phyloP scores from a whole-genome alignment of 2,329 filamentous ascomycete genomes.

The Claviceps humidiphila region DNA sequence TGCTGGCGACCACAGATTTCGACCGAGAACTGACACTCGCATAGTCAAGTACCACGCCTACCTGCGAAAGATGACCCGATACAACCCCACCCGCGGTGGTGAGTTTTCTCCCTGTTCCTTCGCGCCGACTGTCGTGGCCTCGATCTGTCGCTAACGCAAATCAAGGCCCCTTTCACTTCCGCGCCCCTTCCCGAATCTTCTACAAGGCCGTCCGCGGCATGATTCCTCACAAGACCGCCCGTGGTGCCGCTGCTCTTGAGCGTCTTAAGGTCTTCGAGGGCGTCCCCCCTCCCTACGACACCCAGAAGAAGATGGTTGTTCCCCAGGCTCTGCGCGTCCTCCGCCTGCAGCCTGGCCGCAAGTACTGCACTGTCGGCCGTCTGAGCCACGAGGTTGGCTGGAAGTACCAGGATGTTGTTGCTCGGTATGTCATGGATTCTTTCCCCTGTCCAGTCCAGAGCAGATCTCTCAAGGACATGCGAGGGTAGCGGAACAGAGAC shows the following conservation, averaged over 20 bases:
- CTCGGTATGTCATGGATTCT: constrained; percentile 50
- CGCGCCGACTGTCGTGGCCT: constrained; percentile 13
- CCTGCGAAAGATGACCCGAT: constrained; percentile 99
- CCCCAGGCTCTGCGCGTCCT: constrained; percentile 95
- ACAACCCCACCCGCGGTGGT: constrained; percentile 98
- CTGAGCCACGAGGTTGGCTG: constrained; percentile 98
- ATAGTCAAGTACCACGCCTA: constrained; percentile 99
- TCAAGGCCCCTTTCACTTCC: constrained; percentile 97
- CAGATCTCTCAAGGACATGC: not conserved
- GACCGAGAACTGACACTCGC: constrained; percentile 31
- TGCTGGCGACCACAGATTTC: constrained; percentile 1
- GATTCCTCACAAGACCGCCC: constrained; percentile 99
- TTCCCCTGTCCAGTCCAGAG: not conserved
- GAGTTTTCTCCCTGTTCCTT: constrained; percentile 27
- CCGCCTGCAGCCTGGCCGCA: constrained; percentile 95
- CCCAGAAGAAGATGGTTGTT: constrained; percentile 99
- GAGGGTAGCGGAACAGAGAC: not conserved
- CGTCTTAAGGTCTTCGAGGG: constrained; percentile 99
- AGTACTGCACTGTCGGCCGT: constrained; percentile 99
- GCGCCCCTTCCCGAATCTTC: constrained; percentile 97
- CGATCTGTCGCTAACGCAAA: constrained; percentile 13
- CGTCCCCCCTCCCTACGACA: constrained; percentile 97
- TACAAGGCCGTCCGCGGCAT: constrained; percentile 99
- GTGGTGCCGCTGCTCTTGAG: constrained; percentile 91
- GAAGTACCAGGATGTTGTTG: constrained; percentile 99